Conservation (phyloP, 441 rosid species). For the Populus trichocarpa region DNA sequence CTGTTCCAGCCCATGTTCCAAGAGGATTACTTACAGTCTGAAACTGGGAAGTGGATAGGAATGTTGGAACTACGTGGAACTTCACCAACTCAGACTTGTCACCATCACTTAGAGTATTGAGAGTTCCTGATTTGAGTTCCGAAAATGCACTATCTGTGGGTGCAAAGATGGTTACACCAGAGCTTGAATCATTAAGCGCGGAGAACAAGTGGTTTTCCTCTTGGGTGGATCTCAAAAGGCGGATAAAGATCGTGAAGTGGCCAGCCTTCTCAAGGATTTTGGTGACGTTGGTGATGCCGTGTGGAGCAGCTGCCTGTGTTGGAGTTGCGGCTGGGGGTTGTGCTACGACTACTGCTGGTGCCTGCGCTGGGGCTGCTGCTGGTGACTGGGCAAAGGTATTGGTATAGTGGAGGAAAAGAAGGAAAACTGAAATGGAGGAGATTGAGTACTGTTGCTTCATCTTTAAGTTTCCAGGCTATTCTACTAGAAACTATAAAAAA, state of each 20-base stretch:
- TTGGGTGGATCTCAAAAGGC: neutral
- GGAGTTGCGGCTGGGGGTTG: conserved; percentile 40
- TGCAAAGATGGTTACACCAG: neutral
- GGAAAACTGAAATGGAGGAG: conserved; percentile 23
- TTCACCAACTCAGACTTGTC: conserved; percentile 16
- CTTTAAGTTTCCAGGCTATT: conserved; percentile 13
- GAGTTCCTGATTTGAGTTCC: neutral
- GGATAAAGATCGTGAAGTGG: neutral
- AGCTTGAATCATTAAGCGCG: neutral
- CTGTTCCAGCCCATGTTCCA: conserved; percentile 31
- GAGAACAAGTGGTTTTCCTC: neutral
- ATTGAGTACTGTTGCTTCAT: conserved; percentile 19
- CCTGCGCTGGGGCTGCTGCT: conserved; percentile 20
- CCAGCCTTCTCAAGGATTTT: neutral
- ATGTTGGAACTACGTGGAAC: conserved; percentile 62
- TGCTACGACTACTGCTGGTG: conserved; percentile 4
- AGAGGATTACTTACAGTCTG: conserved; percentile 81
- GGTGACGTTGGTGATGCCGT: neutral
- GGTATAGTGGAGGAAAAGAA: conserved; percentile 31
- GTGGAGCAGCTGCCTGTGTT: neutral
- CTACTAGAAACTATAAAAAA: neutral
- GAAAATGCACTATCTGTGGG: neutral
- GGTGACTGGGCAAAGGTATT: conserved; percentile 37
- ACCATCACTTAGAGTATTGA: neutral
- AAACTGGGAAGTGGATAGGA: conserved; percentile 55